Conservation (phyloP, 495 filamentous ascomycete genomes). For the Immersiella caudata region DNA sequence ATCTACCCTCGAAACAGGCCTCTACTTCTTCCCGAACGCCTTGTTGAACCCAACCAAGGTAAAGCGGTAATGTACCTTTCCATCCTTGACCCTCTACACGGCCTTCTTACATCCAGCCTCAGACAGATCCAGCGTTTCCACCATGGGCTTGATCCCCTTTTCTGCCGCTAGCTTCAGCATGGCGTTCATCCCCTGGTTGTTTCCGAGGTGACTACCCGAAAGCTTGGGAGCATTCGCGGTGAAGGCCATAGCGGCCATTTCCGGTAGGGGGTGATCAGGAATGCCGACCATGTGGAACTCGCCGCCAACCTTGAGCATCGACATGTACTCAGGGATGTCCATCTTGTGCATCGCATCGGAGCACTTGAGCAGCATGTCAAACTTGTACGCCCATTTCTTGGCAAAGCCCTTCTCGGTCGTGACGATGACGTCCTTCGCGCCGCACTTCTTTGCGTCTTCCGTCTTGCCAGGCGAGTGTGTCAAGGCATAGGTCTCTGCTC, state of each 20-base stretch:
- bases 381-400: conserved; percentile 56
- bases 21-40: conserved; percentile 36
- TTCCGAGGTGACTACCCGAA: conserved; percentile 71
- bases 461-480: conserved; percentile 63
- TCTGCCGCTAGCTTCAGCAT: conserved; percentile 79
- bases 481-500: conserved; percentile 68
- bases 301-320: conserved; percentile 69
- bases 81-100: conserved; percentile 67
- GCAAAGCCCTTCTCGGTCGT: conserved; percentile 69
- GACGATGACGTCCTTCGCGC: conserved; percentile 67
- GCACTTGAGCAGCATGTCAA: conserved; percentile 75
- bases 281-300: conserved; percentile 75
- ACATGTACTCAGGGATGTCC: conserved; percentile 65
- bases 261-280: conserved; percentile 65
- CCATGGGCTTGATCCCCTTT: conserved; percentile 70
- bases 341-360: conserved; percentile 71
- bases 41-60: conserved; percentile 56
- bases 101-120: conserved; percentile 73
- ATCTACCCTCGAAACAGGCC: not conserved
- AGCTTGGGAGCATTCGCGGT: conserved; percentile 65
- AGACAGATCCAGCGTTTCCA: conserved; percentile 69
- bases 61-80: conserved; percentile 59
- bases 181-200: conserved; percentile 67
- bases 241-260: conserved; percentile 64
- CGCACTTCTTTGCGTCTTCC: conserved; percentile 62